A percentile compares a stretch with the other conserved stretches of the same genome.
Conservation (phyloP, 1,284 basidiomycete species). For the Irpex lacteus region DNA sequence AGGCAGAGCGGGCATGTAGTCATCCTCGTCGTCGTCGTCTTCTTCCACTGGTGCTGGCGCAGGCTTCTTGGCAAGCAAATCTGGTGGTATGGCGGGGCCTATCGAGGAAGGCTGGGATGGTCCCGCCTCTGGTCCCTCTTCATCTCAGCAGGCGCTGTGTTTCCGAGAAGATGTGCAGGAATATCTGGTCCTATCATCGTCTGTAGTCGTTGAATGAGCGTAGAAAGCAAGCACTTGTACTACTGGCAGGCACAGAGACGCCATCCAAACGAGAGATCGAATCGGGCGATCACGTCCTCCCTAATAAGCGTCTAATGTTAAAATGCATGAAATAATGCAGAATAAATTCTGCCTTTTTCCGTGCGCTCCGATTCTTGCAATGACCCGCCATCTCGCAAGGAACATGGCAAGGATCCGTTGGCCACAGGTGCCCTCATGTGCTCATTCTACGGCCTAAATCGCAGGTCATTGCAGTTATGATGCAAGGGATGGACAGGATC, state of each 20-base stretch:
- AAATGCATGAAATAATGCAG: background rate
- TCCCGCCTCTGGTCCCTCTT: constrained; percentile 21
- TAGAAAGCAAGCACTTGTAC: background rate
- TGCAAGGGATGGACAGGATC: background rate
- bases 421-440: background rate
- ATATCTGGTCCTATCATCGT: constrained; percentile 18
- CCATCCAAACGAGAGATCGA: background rate
- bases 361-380: background rate
- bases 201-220: background rate
- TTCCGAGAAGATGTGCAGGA: constrained; percentile 33
- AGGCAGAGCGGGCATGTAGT: constrained; percentile 62
- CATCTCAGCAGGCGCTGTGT: constrained; percentile 19
- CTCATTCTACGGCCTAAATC: background rate
- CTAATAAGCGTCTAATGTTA: background rate
- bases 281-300: background rate
- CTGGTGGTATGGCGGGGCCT: constrained; percentile 25
- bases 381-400: background rate
- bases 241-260: background rate
- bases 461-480: background rate
- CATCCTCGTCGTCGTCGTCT: constrained; percentile 56
- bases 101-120: constrained; percentile 17
- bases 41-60: constrained; percentile 19
- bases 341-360: background rate
- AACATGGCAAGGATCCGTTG: background rate
- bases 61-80: constrained; percentile 1